Percentiles rank a stretch among this genome's conserved stretches.
Evolutionary conservation across 2,329 filamentous ascomycete species (phyloP).

Genomic region (Pezicula neosporulosa): DNA sequence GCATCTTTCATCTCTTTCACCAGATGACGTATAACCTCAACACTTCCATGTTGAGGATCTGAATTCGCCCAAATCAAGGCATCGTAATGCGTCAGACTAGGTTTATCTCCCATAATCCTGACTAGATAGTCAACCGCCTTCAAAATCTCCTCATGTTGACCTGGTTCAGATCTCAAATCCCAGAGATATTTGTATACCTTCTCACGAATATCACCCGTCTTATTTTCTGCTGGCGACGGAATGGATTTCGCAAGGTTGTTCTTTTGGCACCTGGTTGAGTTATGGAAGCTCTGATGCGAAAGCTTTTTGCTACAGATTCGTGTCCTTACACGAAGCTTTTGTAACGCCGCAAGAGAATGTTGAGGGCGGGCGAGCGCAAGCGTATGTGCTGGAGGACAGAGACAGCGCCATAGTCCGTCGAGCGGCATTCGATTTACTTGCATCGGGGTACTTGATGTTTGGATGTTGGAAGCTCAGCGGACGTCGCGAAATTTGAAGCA

Average conservation of each 20-base stretch:
- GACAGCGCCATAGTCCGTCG: conserved; percentile 62
- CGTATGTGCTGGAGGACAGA: conserved; percentile 54
- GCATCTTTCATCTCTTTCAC: conserved; percentile 67
- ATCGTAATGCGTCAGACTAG: conserved; percentile 64
- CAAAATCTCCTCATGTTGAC: conserved; percentile 34
- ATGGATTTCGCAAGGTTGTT: too few relatives aligned
- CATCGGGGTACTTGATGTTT: conserved; percentile 23
- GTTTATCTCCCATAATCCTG: conserved; percentile 47
- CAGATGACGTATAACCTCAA: conserved; percentile 57
- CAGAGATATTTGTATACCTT: conserved; percentile 33
- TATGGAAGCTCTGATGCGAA: conserved; percentile 11
- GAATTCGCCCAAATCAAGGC: conserved; percentile 71
- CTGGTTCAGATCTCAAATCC: conserved; percentile 32
- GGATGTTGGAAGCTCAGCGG: background rate
- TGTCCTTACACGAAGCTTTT: conserved; percentile 2
- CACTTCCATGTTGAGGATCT: conserved; percentile 60
- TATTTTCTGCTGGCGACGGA: background rate
- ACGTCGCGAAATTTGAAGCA: background rate
- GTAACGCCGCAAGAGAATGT: background rate
- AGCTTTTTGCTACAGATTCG: background rate
- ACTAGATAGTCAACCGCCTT: conserved; percentile 57
- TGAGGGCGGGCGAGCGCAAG: conserved; percentile 27
- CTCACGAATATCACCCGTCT: conserved; percentile 17
- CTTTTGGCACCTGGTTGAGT: background rate
- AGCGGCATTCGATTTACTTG: conserved; percentile 31